phyloP scores from a whole-genome alignment of 192 early-diverging fungal genomes.

The Podila epigama region DNA sequence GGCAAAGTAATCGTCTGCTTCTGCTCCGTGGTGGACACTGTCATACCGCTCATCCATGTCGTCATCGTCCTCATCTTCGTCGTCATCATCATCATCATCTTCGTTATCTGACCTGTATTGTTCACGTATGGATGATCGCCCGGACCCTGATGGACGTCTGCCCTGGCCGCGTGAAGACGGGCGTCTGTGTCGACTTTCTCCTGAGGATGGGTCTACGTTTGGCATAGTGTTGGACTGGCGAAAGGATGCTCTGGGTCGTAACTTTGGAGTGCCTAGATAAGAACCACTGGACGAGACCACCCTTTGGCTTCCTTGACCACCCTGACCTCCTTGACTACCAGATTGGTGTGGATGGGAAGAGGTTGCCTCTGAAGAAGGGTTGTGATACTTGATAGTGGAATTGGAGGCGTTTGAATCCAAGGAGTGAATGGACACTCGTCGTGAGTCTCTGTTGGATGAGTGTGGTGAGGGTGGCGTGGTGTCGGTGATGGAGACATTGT shows the following conservation, averaged over 20 bases:
- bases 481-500: constrained; percentile 21
- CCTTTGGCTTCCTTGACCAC: not conserved
- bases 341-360: not conserved
- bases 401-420: constrained; percentile 24
- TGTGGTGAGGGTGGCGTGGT: constrained; percentile 4
- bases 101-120: too few relatives aligned
- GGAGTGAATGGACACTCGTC: constrained; percentile 37
- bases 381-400: constrained; percentile 34
- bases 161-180: constrained; percentile 17
- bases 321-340: not conserved
- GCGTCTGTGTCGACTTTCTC: constrained; percentile 33
- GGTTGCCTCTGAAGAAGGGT: not conserved
- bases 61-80: not conserved
- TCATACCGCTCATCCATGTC: constrained; percentile 31
- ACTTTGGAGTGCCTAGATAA: not conserved
- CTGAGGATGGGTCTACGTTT: constrained; percentile 12
- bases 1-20: constrained; percentile 27
- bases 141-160: constrained; percentile 35
- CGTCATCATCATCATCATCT: not conserved
- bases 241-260: constrained; percentile 17
- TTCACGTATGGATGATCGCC: constrained; percentile 5
- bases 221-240: constrained; percentile 21
- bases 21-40: not conserved
- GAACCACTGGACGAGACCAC: not conserved
- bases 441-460: constrained; percentile 5